Evolutionary conservation across 192 early-diverging fungal genomes (phyloP), one percentile per base, ranked within the genome.

Genomic region (Chytriomyces sp.): DNA sequence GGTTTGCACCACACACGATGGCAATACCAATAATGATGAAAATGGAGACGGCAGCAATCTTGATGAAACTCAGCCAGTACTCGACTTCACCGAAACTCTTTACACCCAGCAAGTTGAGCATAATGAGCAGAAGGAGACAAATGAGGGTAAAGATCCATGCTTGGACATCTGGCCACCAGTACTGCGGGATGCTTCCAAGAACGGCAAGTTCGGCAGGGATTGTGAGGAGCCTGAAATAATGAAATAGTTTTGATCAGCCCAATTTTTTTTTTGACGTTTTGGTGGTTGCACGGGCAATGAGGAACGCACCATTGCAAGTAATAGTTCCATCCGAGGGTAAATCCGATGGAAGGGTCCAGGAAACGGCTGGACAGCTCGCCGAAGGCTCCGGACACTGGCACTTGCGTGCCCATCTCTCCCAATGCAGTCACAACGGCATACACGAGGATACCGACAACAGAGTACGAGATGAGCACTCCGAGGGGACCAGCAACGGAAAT

Each of bases 21-120:
- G 69, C 69, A 50, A 94, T 89, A 23, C 90, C 92, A 50, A 96
- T 87, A 64, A 96, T 85, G 69, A 96, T 87, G 72, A 95, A 96
- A 64, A 95, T 67, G n/a, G 94, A 44, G 35, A 94, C 91, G 9
- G 93, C 86, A 23, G 93, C 71, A 49, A 97, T 46, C 80, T 97
- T 97, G 84, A 94, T 91, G 61, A 91, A 62, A 10, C 89, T 86
- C 61, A 97, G 86, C 90, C 88, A 89, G 82, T 92, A 95, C 79
- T 94, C 93, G 20, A 87, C 81, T 69, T 94, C 93, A 50, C 91
- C 93, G 83, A 87, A 94, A 3, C 81, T 86, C 60, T 81, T 75
- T 50, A 92, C 91, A 13, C 89, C 89, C 66, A 91, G 65, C 49
- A 90, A 47, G 61, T 93, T 93, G 76, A 93, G 80, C 6, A 63